These are phyloP conservation scores for Corylus avellana DNA, from an alignment of 306 rosid genomes.

Conservation along the genomic window DNA sequence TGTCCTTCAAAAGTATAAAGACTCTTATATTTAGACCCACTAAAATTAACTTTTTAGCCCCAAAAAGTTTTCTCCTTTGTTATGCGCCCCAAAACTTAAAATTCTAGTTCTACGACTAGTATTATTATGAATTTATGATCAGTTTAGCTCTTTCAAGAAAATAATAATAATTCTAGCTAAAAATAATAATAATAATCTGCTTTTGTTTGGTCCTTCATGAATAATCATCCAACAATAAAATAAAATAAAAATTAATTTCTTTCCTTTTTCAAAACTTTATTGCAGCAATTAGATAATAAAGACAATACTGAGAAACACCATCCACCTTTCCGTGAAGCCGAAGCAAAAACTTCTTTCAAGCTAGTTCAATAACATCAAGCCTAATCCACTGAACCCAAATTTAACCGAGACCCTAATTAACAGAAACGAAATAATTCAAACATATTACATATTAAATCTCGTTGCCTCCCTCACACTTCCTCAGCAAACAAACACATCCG, in stretches of 20 bases:
- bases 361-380: not conserved
- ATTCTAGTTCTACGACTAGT: no score
- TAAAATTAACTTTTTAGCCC: no score
- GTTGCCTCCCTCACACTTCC: not conserved
- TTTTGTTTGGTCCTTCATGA: not conserved
- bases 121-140: no score
- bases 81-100: no score
- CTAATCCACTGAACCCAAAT: not conserved
- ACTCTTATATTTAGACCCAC: no score
- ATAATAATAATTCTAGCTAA: no score
- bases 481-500: not conserved
- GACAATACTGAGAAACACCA: not conserved
- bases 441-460: not conserved
- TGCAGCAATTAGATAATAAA: not conserved
- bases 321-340: not conserved
- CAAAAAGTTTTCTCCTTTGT: no score
- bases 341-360: not conserved
- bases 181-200: no score
- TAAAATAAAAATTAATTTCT: not conserved
- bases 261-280: not conserved
- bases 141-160: no score
- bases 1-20: no score
- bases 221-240: not conserved
- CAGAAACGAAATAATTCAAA: not conserved
- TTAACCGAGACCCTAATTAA: not conserved